Base-by-base conservation (phyloP, 2,329 filamentous ascomycete genomes). In the Beauveria bassiana region DNA sequence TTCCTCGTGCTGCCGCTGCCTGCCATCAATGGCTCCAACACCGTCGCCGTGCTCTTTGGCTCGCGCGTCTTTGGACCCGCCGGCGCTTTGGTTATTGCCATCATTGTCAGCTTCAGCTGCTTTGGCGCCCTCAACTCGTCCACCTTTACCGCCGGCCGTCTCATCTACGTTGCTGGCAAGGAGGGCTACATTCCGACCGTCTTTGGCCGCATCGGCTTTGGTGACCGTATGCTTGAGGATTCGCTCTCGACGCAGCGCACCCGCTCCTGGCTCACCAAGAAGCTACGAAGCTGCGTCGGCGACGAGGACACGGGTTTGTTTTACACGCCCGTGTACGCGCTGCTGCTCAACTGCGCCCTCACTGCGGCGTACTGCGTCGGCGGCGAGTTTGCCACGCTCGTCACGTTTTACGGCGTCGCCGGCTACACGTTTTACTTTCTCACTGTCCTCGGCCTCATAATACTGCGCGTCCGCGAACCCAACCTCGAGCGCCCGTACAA, bases 351-450 rank as follows among this genome's bases (percentile, higher is more conserved):
- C 74, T 82, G 83, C 46, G 66, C 77, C 3, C 77, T 99, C 24
- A 96, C 91, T 1, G 77, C 83, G 3, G 77, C 82, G 1, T 99
- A 98, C 77, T 86, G 96, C 64, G 70, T 89, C 2, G 86, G 96
- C 5, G 95, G 95, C 74, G 91, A 96, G 72, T 98, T 99, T 71
- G 82, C 86, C 58, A 96, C 93, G 0, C 83, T 99, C 2, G 83
- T 98, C 62, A 98, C 95, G 0, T 99, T 99, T 72, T 98, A 98
- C 76, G 95, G 95, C 61, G 95, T 99, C 14, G 95, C 95, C 0
- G 93, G 93, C 16, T 99, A 99, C 73, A 91, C 91, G 0, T 99
- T 99, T 72, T 99, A 99, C 77, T 99, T 99, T 74, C 78, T 96
- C 61, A 96, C 93, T 0, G 95, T 99, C 0, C 83, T 99, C 0